phyloP scores from a whole-genome alignment of 2,329 filamentous ascomycete genomes.

The Neofusicoccum kwambonambiense region DNA sequence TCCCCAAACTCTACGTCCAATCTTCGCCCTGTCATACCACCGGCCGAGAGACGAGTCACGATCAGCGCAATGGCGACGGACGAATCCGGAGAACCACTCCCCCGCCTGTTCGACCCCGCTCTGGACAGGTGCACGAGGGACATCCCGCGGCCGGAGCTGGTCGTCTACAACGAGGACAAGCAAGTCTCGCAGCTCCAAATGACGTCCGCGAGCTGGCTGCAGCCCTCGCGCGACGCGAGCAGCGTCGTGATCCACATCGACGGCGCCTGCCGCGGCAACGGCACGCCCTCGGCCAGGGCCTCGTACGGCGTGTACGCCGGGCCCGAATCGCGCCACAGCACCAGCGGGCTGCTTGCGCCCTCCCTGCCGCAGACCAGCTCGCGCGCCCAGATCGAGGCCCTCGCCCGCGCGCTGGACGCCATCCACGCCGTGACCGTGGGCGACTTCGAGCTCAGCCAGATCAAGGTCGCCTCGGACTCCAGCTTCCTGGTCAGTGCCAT shows the following conservation, averaged over 20 bases:
- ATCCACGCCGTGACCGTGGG: slow-evolving; percentile 16
- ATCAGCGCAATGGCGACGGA: background rate
- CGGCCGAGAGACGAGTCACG: too few species aligned
- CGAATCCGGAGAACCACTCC: background rate
- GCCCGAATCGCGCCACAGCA: slow-evolving; percentile 18
- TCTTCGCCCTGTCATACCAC: too few species aligned
- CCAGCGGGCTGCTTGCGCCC: background rate
- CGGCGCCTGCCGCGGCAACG: slow-evolving; percentile 26
- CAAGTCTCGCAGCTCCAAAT: slow-evolving; percentile 17
- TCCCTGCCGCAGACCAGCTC: slow-evolving; percentile 21
- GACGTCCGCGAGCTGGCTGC: background rate
- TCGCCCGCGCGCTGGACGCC: slow-evolving; percentile 16
- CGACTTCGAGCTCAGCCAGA: background rate
- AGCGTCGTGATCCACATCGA: slow-evolving; percentile 26
- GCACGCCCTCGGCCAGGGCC: too few species aligned
- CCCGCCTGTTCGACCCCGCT: background rate
- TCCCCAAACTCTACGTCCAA: too few species aligned
- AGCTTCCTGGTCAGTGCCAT: slow-evolving; percentile 35
- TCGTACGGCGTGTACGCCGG: slow-evolving; percentile 24
- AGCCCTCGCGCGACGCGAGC: background rate
- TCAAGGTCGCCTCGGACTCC: slow-evolving; percentile 31
- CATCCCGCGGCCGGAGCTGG: slow-evolving; percentile 4
- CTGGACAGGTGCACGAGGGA: background rate
- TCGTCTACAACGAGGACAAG: slow-evolving; percentile 18
- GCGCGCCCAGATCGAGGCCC: slow-evolving; percentile 23